phyloP scores from a whole-genome alignment of 805 yeast species.

The Yarrowia divulgata region DNA sequence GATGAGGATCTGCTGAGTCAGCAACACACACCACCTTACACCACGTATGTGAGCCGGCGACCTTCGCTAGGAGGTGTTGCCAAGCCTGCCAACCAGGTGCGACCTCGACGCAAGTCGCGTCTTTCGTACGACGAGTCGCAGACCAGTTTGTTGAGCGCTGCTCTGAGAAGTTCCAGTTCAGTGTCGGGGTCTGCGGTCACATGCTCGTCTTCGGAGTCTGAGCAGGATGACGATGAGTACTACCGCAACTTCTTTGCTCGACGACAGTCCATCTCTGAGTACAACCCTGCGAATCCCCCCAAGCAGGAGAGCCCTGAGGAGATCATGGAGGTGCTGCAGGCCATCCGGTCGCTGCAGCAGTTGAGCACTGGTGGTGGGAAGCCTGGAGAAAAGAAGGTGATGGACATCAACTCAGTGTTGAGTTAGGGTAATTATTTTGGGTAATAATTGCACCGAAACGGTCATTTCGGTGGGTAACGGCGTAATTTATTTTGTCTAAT shows the following conservation, averaged over 20 bases:
- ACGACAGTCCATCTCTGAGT: constrained; percentile 35
- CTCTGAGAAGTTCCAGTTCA: constrained; percentile 15
- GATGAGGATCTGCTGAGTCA: constrained; percentile 1
- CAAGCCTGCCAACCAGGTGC: constrained; percentile 7
- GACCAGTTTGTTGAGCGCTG: constrained; percentile 24
- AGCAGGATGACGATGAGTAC: constrained; percentile 35
- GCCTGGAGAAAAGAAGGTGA: constrained; percentile 32
- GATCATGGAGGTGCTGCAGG: constrained; percentile 53
- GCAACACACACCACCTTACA: constrained; percentile 29
- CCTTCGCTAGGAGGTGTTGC: constrained; percentile 16
- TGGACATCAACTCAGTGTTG: constrained; percentile 34
- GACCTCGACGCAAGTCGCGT: constrained; percentile 35
- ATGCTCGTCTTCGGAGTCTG: constrained; percentile 21
- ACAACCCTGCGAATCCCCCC: constrained; percentile 39
- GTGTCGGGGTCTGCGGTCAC: constrained; percentile 27
- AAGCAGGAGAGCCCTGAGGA: constrained; percentile 48
- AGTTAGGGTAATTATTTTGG: constrained; percentile 10
- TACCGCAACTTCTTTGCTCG: constrained; percentile 38
- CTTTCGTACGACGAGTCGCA: constrained; percentile 36
- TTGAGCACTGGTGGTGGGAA: constrained; percentile 47
- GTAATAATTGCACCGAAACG: constrained; percentile 8
- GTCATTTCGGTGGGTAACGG: constrained; percentile 25
- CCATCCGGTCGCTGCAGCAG: constrained; percentile 54
- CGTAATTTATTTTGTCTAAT: constrained; percentile 29
- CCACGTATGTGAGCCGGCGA: constrained; percentile 15